These are phyloP conservation scores for Coriaria nepalensis DNA, from an alignment of 306 rosid genomes.

Conservation along the genomic window DNA sequence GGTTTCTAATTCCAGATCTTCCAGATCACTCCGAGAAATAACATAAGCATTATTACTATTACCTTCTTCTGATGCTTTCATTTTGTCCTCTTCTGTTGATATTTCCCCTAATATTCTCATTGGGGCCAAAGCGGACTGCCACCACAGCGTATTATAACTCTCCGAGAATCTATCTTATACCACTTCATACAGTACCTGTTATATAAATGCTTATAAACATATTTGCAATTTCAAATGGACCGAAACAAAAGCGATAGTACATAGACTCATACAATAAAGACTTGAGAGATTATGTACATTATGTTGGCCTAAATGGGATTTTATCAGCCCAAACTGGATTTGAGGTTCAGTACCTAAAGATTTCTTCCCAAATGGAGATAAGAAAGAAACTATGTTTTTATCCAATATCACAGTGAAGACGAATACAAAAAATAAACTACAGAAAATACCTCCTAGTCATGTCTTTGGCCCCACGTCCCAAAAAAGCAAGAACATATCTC, in stretches of 20 bases:
- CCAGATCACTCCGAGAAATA: constrained; percentile 56
- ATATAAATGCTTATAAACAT: constrained; percentile 6
- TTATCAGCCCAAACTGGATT: too few species aligned
- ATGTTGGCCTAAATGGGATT: too few species aligned
- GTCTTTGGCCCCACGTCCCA: constrained; percentile 93
- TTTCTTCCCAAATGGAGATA: neutral
- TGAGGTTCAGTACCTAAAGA: too few species aligned
- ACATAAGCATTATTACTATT: constrained; percentile 19
- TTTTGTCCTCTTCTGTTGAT: constrained; percentile 9
- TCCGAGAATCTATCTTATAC: constrained; percentile 68
- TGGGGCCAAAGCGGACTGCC: constrained; percentile 77
- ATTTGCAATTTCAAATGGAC: constrained; percentile 2
- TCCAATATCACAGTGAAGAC: neutral
- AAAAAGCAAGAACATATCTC: constrained; percentile 91
- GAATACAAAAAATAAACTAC: constrained; percentile 9
- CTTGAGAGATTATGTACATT: too few species aligned
- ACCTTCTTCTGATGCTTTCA: constrained; percentile 6
- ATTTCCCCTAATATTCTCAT: constrained; percentile 58
- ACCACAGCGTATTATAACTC: constrained; percentile 74
- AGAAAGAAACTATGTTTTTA: neutral
- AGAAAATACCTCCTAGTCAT: constrained; percentile 80
- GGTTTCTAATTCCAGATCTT: constrained; percentile 91
- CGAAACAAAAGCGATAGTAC: neutral
- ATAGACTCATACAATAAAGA: too few species aligned
- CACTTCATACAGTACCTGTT: constrained; percentile 79